Base-by-base conservation (phyloP, 805 yeast genomes). In the Wickerhamiella australiensis region DNA sequence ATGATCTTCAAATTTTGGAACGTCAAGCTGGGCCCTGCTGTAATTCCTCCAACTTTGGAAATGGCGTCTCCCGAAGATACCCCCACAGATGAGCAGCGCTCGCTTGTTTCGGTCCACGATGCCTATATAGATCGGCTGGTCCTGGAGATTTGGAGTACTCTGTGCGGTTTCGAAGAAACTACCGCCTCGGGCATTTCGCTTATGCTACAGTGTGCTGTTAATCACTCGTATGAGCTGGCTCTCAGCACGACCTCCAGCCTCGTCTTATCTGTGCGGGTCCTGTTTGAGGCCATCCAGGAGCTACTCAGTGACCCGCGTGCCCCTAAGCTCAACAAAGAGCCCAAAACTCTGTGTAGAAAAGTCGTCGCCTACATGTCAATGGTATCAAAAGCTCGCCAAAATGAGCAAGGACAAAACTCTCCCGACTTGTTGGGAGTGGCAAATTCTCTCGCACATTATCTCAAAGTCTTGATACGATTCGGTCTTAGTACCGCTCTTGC, bases 1-100 rank as follows among this genome's bases (percentile, higher is more conserved):
- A 94, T 94, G 87, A 94, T 92, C 44, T 88, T 84, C 69, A 88
- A 88, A 65, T 88, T 86, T 60, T 92, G 98, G 98, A 87, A 86
- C 61, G 94, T 88, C 18, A 75, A 80, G 51, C 70, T 92, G 20
- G 74, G 82, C 12, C 26, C 48, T 4, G 47, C 35, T 9, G 42
- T 43, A 4, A 12, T 20, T 2, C 45, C 45, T 11, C 46, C 27
- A 8, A 13, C 21, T 15, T 21, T n/a, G 5, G 27, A 22, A 2
- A 15, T n/a, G 18, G 18, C 3, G 8, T 18, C 40, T 2, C 46
- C 47, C 31, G 15, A 15, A 7, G 26, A 22, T 12, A 25, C 17
- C 21, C 49, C 49, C 7, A 37, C 42, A 20, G 46, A 51, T 23
- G 41, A 22, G 17, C 38, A 51, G 54, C 26, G 59, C 54, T 27